Evolutionary conservation across 2,329 filamentous ascomycete species (phyloP).

Genomic region (Sarocladium kiliense): DNA sequence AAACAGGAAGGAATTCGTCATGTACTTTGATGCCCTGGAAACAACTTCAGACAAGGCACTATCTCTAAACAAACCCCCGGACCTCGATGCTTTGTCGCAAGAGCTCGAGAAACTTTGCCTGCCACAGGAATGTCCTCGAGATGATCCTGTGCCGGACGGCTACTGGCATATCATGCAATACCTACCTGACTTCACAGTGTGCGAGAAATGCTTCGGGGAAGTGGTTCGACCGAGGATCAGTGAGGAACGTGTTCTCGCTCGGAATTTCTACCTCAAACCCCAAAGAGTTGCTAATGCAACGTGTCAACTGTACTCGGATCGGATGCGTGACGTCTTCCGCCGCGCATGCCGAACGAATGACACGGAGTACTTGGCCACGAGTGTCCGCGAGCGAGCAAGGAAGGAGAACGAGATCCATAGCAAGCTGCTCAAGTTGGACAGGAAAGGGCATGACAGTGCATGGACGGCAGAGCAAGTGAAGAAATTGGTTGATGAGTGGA

Average conservation of each 20-base stretch:
- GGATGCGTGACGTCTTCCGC: constrained; percentile 71
- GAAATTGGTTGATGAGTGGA: constrained; percentile 51
- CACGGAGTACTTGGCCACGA: constrained; percentile 53
- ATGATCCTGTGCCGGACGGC: constrained; percentile 55
- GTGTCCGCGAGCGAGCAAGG: constrained; percentile 53
- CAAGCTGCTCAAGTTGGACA: constrained; percentile 40
- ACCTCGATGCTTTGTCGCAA: constrained; percentile 58
- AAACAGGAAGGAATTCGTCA: constrained; percentile 48
- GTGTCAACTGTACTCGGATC: constrained; percentile 76
- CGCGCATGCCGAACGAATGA: constrained; percentile 64
- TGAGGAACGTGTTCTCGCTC: constrained; percentile 49
- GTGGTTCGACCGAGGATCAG: constrained; percentile 66
- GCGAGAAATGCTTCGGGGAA: constrained; percentile 79
- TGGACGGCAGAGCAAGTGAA: constrained; percentile 39
- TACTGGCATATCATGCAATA: constrained; percentile 75
- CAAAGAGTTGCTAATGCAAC: constrained; percentile 49
- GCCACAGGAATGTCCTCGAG: constrained; percentile 54
- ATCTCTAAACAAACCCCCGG: constrained; percentile 38
- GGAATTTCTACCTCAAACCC: constrained; percentile 59
- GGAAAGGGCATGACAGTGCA: constrained; percentile 25
- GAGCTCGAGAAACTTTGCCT: constrained; percentile 53
- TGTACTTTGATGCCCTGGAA: constrained; percentile 59
- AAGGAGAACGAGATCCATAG: constrained; percentile 56
- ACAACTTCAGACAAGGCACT: constrained; percentile 47
- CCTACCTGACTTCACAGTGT: constrained; percentile 75